Conservation (phyloP, 495 filamentous ascomycete species). For the Lophium mytilinum region DNA sequence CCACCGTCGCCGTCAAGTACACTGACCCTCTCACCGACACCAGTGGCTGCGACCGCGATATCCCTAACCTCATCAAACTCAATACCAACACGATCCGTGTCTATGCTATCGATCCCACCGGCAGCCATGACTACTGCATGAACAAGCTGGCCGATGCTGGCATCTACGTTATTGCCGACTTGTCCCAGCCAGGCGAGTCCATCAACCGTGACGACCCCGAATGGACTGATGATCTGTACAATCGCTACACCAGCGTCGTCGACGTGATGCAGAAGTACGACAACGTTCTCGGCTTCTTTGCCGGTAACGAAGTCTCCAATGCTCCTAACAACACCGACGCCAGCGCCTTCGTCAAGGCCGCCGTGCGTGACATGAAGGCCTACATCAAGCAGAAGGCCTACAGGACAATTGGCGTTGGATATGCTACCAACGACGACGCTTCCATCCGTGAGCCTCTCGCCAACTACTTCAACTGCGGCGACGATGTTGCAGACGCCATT, state of each 20-base stretch:
- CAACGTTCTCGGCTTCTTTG: constrained; percentile 93
- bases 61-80: constrained; percentile 69
- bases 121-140: constrained; percentile 83
- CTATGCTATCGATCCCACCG: constrained; percentile 77
- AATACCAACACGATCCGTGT: constrained; percentile 86
- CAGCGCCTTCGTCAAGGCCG: constrained; percentile 90
- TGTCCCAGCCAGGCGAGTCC: constrained; percentile 68
- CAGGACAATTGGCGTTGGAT: constrained; percentile 79
- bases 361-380: constrained; percentile 86
- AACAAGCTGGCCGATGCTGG: constrained; percentile 68
- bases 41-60: constrained; percentile 64
- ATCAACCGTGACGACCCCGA: constrained; percentile 71
- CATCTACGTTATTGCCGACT: constrained; percentile 89
- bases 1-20: constrained; percentile 37
- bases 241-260: constrained; percentile 74
- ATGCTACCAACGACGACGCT: constrained; percentile 86
- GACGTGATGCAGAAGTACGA: constrained; percentile 70
- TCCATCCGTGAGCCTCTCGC: constrained; percentile 71
- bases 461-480: constrained; percentile 86
- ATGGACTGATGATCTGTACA: constrained; percentile 70
- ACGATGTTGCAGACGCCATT: constrained; percentile 49
- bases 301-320: constrained; percentile 95
- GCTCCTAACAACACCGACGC: constrained; percentile 70
- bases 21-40: constrained; percentile 65
- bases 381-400: constrained; percentile 78